phyloP scores from a whole-genome alignment of 495 filamentous ascomycete species.

The Corynascus novoguineensis region DNA sequence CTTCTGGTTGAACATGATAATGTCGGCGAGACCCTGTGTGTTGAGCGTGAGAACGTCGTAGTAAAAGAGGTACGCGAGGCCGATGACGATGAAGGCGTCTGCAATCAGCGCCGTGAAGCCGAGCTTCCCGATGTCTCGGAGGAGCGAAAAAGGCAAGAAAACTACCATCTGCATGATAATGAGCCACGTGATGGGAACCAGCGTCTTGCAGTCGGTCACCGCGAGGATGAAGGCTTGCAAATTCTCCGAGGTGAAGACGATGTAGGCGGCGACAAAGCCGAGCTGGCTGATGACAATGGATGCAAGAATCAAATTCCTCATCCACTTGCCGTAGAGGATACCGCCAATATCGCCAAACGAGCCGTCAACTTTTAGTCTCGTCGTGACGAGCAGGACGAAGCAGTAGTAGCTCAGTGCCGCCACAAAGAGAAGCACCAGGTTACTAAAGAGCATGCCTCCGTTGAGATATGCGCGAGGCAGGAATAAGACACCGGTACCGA shows the following conservation, averaged over 20 bases:
- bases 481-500: conserved; percentile 96
- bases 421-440: conserved; percentile 76
- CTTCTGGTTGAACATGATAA: conserved; percentile 76
- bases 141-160: conserved; percentile 86
- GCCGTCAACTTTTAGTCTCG: conserved; percentile 73
- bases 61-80: conserved; percentile 90
- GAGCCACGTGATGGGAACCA: conserved; percentile 79
- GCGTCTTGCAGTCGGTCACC: conserved; percentile 73
- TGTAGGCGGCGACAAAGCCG: conserved; percentile 95
- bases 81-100: conserved; percentile 88
- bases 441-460: conserved; percentile 96
- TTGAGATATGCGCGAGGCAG: conserved; percentile 88
- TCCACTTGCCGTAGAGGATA: conserved; percentile 80
- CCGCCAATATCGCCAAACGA: conserved; percentile 97
- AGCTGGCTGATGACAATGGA: conserved; percentile 93
- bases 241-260: conserved; percentile 95
- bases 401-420: conserved; percentile 88
- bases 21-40: conserved; percentile 74
- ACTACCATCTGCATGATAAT: conserved; percentile 90
- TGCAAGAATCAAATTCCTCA: conserved; percentile 77
- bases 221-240: conserved; percentile 84
- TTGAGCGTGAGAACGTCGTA: conserved; percentile 83
- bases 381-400: conserved; percentile 86
- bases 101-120: conserved; percentile 86
- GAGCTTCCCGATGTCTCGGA: conserved; percentile 93